Evolutionary conservation across 2,329 filamentous ascomycete genomes (phyloP), one percentile per base, ranked within the genome.

Genomic region (Colletotrichum viniferum): DNA sequence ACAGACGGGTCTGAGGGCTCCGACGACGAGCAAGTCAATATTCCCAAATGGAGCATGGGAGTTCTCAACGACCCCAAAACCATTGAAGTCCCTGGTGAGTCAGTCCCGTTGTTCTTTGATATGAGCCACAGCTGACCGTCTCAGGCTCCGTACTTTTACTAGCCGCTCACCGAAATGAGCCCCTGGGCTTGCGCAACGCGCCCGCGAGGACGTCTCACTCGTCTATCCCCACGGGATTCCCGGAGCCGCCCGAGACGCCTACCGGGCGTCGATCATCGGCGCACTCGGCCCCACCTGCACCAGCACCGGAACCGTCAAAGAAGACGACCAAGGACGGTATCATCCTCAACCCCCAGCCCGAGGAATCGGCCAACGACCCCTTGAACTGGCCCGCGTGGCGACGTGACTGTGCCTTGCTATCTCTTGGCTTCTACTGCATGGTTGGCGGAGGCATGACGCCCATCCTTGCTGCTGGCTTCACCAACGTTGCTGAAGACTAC

Each of bases 391-490:
- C 94, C 0, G 86, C 89, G 8, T 95, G 95, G 92, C 91, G 95
- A 55, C 90, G 96, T 83, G 95, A 98, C 83, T 84, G 89, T 28
- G 95, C 96, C 1, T 85, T 98, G 77, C 80, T 98, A 1, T 96
- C 94, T 0, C 87, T 98, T 5, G 96, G 96, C 2, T 93, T 98
- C 80, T 98, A 98, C 84, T 98, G 96, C 84, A 94, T 98, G 92
- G 85, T 98, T 21, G 96, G 96, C 71, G 96, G 96, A 55, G 96
- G 96, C 58, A 97, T 98, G 87, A 98, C 96, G 0, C 94, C 97
- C 0, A 88, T 98, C 34, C 89, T 98, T 21, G 96, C 96, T 0
- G 96, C 97, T 12, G 96, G 96, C 14, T 98, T 98, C 86, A 93
- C 92, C 36, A 88, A 97, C 58, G 94, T 98, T 14, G 93, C 96